Evolutionary conservation across 2,329 filamentous ascomycete species (phyloP), one percentile per base, ranked within the genome.

Genomic region (Aotearoamyces nothofagi): DNA sequence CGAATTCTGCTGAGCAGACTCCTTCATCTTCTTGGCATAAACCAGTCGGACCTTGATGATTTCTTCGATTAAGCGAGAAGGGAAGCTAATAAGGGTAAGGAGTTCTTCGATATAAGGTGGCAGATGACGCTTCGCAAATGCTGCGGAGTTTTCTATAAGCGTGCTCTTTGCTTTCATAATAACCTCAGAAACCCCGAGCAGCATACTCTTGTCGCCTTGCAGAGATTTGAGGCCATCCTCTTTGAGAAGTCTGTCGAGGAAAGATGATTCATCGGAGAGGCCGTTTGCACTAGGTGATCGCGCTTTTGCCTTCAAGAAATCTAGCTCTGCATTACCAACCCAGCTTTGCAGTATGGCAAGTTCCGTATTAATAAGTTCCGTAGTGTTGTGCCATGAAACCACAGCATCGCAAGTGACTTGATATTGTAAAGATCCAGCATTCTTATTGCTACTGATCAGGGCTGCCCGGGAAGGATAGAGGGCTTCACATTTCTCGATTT

Each of bases 61-160:
- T 50, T 96, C 90, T 53, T 96, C 84, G 22, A 98, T 90, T 19
- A 98, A 66, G 6, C 90, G 78, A 1, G 86, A 92, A 1, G 90
- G 90, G 46, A 98, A 98, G 55, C 92, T 96, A 61, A 98, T 93
- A 24, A 98, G 63, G 0, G 83, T 94, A 26, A 96, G 69, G 24
- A 98, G 66, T 52, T 98, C 90, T 50, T 98, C 90, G 33, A 98
- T 92, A 49, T 94, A 96, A 0, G 86, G 86, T 5, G 90, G 90
- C 10, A 98, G 61, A 55, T 98, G 87, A 4, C 87, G 76, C 45
- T 86, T 80, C 22, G 77, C 73, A 50, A 96, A 98, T 1, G 75
- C 73, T 36, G 74, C 71, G 3, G 83, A 80, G 47, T 93, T 93
- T 40, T 73, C 63, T 26, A 96, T 93, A 26, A 96, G 62, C 0